Percentiles rank a stretch among this genome's conserved stretches.
Conservation (phyloP, 352 stramenopile genomes). For the Phytopythium delawarense region DNA sequence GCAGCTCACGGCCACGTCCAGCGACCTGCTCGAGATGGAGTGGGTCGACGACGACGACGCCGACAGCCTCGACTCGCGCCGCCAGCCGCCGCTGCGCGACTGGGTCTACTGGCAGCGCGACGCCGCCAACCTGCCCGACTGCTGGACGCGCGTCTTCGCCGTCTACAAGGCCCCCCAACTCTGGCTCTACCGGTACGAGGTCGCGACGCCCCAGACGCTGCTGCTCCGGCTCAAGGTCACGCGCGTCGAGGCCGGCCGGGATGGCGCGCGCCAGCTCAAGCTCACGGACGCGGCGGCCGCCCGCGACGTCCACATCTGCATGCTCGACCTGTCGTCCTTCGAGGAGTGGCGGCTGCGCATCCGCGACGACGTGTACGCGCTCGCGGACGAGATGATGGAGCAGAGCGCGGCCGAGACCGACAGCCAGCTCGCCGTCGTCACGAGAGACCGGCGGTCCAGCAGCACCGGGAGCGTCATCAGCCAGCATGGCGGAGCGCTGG, state of each 20-base stretch:
- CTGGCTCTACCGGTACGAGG: slow-evolving; percentile 42
- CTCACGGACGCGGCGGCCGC: slow-evolving; percentile 13
- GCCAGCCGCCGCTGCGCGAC: slow-evolving; percentile 22
- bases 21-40: slow-evolving; percentile 19
- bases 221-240: slow-evolving; percentile 23
- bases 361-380: slow-evolving; percentile 9
- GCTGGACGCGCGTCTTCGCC: slow-evolving; percentile 46
- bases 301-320: slow-evolving; percentile 18
- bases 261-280: slow-evolving; percentile 17
- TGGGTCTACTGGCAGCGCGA: slow-evolving; percentile 49
- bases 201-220: slow-evolving; percentile 28
- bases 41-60: slow-evolving; percentile 6
- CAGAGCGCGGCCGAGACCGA: neutral
- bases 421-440: neutral
- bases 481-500: neutral
- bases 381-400: slow-evolving; percentile 5
- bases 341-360: slow-evolving; percentile 6
- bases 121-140: slow-evolving; percentile 24
- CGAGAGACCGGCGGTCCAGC: neutral
- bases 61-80: slow-evolving; percentile 3
- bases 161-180: slow-evolving; percentile 28
- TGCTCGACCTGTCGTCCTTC: slow-evolving; percentile 16
- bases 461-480: neutral
- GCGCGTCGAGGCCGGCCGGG: slow-evolving; percentile 8
- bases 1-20: slow-evolving; percentile 26